Base-by-base conservation (phyloP, 2,329 filamentous ascomycete genomes). In the Stemphylium vesicarium region DNA sequence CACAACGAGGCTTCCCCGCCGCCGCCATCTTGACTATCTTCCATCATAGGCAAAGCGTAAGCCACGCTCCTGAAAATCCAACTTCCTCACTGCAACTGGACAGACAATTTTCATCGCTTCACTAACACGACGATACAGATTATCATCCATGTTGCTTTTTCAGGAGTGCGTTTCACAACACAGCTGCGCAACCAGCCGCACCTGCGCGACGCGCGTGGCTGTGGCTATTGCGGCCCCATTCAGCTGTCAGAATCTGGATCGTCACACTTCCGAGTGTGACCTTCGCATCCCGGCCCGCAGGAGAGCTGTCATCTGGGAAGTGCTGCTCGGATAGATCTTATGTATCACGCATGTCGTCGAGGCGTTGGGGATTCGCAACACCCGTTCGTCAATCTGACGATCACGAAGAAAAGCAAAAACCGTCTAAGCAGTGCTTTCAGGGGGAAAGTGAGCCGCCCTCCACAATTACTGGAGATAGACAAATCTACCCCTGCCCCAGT, bases 401-500 rank as follows among this genome's bases (percentile, higher is more conserved):
- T 54, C 46, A 36, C 36, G 29, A 49, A n/a, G 8, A 54, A 54
- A 54, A 54, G 38, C 52, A 54, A 54, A 24, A 20, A 13, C 12
- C 18, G 39, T n/a, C 33, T 13, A 10, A 26, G 18, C 38, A 36
- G 13, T 32, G n/a, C 38, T 16, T 39, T 35, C 35, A 36, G 42
- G 31, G 37, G 20, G 33, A 24, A 24, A 22, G 20, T 22, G 39
- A 41, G 39, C 38, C 33, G 31, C 22, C 31, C 49, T 35, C 42
- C 42, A 45, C 36, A 39, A 40, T 31, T 39, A 41, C 51, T 38
- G 15, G 18, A 29, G 36, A 43, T 15, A 35, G 26, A 15, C 44
- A 33, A 45, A 35, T 45, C 13, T 22, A 50, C 38, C 48, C 48
- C 24, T 24, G 32, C 13, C 16, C n/a, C 29, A 50, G 39, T 42